Conservation (phyloP, 2,329 filamentous ascomycete genomes). For the Amauroascus verrucosus region DNA sequence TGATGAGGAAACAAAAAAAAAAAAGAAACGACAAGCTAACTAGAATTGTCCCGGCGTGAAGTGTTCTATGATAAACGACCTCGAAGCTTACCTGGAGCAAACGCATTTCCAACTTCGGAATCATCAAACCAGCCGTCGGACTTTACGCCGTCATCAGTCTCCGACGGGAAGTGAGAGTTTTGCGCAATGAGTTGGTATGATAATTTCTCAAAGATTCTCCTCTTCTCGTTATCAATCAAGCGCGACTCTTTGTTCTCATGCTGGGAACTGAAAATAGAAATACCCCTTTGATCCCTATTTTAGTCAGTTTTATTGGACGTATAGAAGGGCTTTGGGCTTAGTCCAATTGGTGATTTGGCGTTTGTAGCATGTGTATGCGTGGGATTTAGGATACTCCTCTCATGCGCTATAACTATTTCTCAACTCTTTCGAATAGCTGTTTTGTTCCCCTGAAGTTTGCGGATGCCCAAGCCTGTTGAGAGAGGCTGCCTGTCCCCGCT, state of each 20-base stretch:
- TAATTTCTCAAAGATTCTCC: not conserved
- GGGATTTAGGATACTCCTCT: not conserved
- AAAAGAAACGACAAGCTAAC: no score
- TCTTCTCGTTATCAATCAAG: not conserved
- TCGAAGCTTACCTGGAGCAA: constrained; percentile 9
- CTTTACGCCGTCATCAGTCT: not conserved
- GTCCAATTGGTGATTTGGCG: not conserved
- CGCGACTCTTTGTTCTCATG: no score
- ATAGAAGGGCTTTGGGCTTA: not conserved
- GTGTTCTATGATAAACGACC: constrained; percentile 13
- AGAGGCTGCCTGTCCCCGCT: no score
- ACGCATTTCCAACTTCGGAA: constrained; percentile 7
- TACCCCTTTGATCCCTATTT: not conserved
- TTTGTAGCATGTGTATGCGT: not conserved
- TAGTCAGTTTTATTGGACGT: not conserved
- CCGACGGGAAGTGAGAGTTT: not conserved
- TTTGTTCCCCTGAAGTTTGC: no score
- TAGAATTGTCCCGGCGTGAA: not conserved
- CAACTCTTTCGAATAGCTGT: not conserved
- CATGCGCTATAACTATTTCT: not conserved
- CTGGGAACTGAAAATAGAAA: not conserved
- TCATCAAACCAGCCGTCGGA: not conserved
- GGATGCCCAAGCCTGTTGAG: no score
- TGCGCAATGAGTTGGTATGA: not conserved
- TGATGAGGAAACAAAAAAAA: not conserved